Conservation (phyloP, 2,329 filamentous ascomycete species). For the Capronia americana region DNA sequence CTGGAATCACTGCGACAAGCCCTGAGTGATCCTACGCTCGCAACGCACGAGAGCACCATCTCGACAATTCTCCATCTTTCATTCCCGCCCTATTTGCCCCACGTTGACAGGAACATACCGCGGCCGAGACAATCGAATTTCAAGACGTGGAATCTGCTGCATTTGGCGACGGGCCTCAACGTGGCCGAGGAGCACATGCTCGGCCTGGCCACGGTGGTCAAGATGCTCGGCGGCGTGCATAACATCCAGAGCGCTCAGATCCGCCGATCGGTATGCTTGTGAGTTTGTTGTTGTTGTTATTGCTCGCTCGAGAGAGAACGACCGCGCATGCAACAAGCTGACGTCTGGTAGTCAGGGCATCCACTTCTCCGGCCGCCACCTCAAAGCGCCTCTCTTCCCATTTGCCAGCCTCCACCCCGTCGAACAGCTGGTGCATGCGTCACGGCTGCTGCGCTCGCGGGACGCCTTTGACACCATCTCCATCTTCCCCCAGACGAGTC, state of each 20-base stretch:
- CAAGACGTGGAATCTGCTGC: conserved; percentile 5
- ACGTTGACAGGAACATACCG: background rate
- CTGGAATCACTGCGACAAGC: background rate
- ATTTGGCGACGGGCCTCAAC: background rate
- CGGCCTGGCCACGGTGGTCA: background rate
- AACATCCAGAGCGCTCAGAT: conserved; percentile 7
- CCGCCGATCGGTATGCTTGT: conserved; percentile 3
- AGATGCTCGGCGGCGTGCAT: background rate
- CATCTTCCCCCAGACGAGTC: background rate
- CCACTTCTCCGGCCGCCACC: conserved; percentile 5
- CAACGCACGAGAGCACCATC: conserved; percentile 2
- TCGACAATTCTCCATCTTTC: background rate
- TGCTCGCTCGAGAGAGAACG: no score
- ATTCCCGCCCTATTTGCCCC: background rate
- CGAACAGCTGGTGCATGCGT: background rate
- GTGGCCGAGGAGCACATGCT: conserved; percentile 3
- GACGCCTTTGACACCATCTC: background rate
- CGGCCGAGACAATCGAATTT: conserved; percentile 2
- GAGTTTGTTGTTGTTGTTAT: background rate
- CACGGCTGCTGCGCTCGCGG: background rate
- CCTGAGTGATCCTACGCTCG: background rate
- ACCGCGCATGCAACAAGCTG: background rate
- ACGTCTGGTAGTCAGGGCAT: background rate
- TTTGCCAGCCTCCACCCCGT: conserved; percentile 3
- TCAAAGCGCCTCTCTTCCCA: conserved; percentile 2